phyloP scores from a whole-genome alignment of 192 early-diverging fungal species.

The Pilobolus umbonatus region DNA sequence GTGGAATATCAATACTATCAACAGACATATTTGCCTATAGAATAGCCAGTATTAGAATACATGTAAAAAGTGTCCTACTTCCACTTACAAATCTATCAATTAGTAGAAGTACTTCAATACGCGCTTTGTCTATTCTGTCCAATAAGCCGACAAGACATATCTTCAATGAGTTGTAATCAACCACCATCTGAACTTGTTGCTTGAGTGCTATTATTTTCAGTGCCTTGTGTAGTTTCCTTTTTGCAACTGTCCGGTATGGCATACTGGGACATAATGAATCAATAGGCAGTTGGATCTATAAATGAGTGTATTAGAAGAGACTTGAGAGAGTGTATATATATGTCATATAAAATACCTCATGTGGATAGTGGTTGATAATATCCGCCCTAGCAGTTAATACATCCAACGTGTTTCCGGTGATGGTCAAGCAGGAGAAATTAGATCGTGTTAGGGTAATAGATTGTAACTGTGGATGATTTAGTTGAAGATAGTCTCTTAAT shows the following conservation, averaged over 20 bases:
- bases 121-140: slow-evolving; percentile 4
- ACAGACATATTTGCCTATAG: no score
- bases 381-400: slow-evolving; percentile 2
- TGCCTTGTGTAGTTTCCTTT: neutral
- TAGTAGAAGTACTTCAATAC: slow-evolving; percentile 3
- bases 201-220: neutral
- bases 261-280: slow-evolving; percentile 9
- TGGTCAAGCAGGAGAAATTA: neutral
- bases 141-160: neutral
- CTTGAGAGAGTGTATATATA: neutral
- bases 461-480: neutral
- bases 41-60: no score
- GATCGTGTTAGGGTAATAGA: neutral
- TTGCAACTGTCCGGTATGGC: neutral
- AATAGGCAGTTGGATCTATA: neutral
- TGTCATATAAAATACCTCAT: slow-evolving; percentile 2
- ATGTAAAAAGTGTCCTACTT: neutral
- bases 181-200: neutral
- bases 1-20: neutral
- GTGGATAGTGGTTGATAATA: slow-evolving; percentile 3
- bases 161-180: slow-evolving; percentile 1
- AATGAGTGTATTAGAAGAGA: neutral
- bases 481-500: slow-evolving; percentile 3
- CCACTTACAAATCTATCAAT: neutral
- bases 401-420: neutral